A percentile compares a stretch with the other conserved stretches of the same genome.
phyloP scores from a whole-genome alignment of 2,329 filamentous ascomycete genomes.

The Cladosporium sp. region DNA sequence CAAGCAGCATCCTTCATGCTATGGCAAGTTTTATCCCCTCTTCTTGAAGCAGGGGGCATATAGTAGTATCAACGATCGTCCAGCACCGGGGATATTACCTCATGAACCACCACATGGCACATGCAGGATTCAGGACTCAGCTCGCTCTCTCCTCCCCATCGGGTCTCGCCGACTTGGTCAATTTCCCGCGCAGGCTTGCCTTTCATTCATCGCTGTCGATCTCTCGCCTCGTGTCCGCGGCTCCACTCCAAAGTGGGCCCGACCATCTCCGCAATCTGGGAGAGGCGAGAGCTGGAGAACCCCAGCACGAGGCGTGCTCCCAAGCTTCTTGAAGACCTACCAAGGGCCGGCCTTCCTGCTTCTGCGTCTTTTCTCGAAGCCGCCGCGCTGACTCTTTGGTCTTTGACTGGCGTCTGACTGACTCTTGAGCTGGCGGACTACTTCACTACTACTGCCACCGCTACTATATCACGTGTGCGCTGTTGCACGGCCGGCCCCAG shows the following conservation, averaged over 20 bases:
- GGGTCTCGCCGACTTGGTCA: constrained; percentile 12
- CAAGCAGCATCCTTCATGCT: background rate
- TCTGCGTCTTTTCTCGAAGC: constrained; percentile 2
- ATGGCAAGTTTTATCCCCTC: background rate
- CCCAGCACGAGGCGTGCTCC: constrained; percentile 9
- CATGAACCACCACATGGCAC: background rate
- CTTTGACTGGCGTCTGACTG: background rate
- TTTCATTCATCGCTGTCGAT: constrained; percentile 6
- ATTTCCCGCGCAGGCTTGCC: background rate
- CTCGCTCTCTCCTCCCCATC: background rate
- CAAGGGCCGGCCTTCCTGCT: background rate
- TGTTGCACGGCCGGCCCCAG: background rate
- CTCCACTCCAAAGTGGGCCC: constrained; percentile 17
- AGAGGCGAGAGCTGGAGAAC: constrained; percentile 6
- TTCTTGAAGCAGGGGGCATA: no score
- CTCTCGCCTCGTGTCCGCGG: constrained; percentile 8
- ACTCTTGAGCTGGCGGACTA: background rate
- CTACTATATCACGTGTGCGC: background rate
- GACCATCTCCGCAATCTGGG: constrained; percentile 12
- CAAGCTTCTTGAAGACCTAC: constrained; percentile 17
- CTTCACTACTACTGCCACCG: background rate
- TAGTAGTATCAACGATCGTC: no score
- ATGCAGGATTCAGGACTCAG: background rate
- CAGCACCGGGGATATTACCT: background rate
- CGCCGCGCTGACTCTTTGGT: background rate